Evolutionary conservation across 495 filamentous ascomycete species (phyloP), one percentile per base, ranked within the genome.

Genomic region (Podospora appendiculata): DNA sequence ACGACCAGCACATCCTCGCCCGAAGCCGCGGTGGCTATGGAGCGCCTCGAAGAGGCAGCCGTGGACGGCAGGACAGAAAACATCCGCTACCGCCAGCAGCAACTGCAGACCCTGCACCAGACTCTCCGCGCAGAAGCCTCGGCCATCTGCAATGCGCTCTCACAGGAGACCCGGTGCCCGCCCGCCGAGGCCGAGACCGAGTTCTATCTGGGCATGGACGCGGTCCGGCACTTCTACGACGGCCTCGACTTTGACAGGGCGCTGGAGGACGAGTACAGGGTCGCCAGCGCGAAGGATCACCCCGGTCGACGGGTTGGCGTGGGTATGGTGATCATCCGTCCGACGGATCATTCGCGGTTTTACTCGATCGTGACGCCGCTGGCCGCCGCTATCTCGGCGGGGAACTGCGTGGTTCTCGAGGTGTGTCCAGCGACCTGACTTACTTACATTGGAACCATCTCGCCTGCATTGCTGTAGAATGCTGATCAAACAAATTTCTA

Each of bases 281-380:
- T 82, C 52, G 67, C 70, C 1, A 57, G 68, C 19, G 70, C 72
- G 3, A 66, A 73, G 49, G 61, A 74, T 40, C 67, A 63, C 36
- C 18, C 48, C 2, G 49, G 56, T 32, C 52, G 59, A 4, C 52
- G 52, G 50, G 58, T 57, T 11, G 67, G 67, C 1, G 53, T 58
- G 0, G 79, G 78, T 0, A 68, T 82, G 38, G 76, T 79, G 11
- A 75, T 79, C 39, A 76, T 82, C 41, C 66, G 72, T 7, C 78
- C 77, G 0, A 59, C 63, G 1, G 58, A 54, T 19, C 73, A 80
- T 60, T 75, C 75, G 0, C 52, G 71, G 47, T 75, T 82, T 50
- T 80, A 67, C 45, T 76, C 71, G 0, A 53, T 76, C 1, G 58
- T 82, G 25, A 61, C 60, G 2, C 70, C 78, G 7, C 16, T 79